A percentile compares a stretch with the other conserved stretches of the same genome.
These are phyloP conservation scores for Cnidoscolus chayamansa DNA, from an alignment of 441 rosid genomes.

Conservation along the genomic window DNA sequence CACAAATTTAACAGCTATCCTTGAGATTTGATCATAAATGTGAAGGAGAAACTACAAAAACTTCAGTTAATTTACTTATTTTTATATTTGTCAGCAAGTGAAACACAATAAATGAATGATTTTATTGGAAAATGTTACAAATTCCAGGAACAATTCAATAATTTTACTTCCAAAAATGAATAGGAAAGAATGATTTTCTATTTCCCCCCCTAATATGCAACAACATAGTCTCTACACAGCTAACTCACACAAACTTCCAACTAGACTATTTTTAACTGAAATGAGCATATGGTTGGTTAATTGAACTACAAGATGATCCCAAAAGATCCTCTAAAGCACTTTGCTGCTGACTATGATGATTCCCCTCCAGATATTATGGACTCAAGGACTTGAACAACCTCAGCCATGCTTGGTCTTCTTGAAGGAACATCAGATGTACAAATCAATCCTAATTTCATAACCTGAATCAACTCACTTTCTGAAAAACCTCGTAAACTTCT, in stretches of 20 bases:
- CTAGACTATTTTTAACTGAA: conserved; percentile 25
- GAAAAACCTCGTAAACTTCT: conserved; percentile 59
- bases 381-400: conserved; percentile 94
- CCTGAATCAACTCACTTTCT: conserved; percentile 90
- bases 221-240: conserved; percentile 35
- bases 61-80: background rate
- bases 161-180: conserved; percentile 33
- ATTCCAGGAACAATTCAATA: conserved; percentile 32
- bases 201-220: conserved; percentile 22
- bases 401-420: conserved; percentile 97
- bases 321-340: conserved; percentile 14
- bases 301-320: conserved; percentile 18
- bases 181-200: conserved; percentile 47
- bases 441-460: conserved; percentile 86
- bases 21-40: background rate
- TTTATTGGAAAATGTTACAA: conserved; percentile 39
- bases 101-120: conserved; percentile 29
- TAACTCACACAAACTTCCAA: conserved; percentile 31
- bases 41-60: background rate
- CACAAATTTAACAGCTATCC: background rate
- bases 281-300: conserved; percentile 14
- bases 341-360: conserved; percentile 37
- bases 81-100: background rate
- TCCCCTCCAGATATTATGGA: conserved; percentile 68
- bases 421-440: conserved; percentile 70